Evolutionary conservation across 306 rosid species (phyloP).

Genomic region (Alnus glutinosa): DNA sequence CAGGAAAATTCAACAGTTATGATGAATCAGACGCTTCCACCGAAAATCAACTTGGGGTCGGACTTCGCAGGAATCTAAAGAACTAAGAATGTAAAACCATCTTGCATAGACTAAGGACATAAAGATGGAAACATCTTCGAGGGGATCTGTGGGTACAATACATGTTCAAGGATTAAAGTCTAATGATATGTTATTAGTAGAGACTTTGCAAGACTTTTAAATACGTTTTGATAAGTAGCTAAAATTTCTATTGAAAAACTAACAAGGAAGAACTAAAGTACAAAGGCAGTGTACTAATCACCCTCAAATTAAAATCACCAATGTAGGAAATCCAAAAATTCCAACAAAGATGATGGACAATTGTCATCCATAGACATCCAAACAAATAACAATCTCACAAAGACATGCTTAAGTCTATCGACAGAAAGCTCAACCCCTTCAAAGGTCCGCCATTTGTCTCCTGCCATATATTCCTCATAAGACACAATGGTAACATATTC

Average conservation of each 20-base stretch:
- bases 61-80: background rate
- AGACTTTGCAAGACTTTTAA: no score
- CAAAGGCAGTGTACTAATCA: no score
- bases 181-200: background rate
- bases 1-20: background rate
- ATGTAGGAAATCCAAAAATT: background rate
- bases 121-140: background rate
- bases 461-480: no score
- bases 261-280: no score
- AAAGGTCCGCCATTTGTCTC: background rate
- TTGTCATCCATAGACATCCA: background rate
- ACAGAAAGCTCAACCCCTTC: background rate
- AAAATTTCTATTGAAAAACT: no score
- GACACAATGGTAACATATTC: no score
- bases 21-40: background rate
- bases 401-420: background rate
- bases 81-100: constrained; percentile 6
- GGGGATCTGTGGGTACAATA: background rate
- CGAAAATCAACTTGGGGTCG: background rate
- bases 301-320: background rate
- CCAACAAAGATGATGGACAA: background rate
- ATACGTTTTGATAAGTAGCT: no score
- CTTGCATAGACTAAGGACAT: constrained; percentile 7
- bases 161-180: background rate
- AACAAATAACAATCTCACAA: background rate